These are phyloP conservation scores for Lasiosphaeria miniovina DNA, from an alignment of 495 filamentous ascomycete species.

Conservation along the genomic window DNA sequence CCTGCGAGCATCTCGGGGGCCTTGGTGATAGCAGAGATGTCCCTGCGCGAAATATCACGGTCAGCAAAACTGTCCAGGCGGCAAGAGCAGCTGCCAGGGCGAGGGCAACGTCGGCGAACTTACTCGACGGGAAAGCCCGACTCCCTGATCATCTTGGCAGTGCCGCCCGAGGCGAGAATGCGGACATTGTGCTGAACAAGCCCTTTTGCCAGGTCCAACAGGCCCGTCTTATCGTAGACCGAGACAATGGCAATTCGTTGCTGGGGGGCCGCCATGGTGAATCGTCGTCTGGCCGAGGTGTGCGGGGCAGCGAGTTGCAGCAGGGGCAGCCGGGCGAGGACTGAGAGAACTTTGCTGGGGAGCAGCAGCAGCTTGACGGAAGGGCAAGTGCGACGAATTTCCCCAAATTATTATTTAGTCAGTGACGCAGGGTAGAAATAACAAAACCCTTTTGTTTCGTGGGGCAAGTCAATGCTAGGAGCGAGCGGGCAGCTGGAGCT, in stretches of 20 bases:
- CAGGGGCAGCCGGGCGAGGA: not conserved
- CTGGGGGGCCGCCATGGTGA: slow-evolving; percentile 34
- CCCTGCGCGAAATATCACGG: slow-evolving; percentile 48
- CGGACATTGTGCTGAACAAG: slow-evolving; percentile 86
- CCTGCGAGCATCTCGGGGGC: slow-evolving; percentile 98
- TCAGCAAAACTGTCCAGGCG: not conserved
- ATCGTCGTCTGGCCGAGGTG: slow-evolving; percentile 10
- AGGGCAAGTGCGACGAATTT: not conserved
- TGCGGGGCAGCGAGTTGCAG: not conserved
- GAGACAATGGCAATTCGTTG: slow-evolving; percentile 80
- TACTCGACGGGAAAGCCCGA: slow-evolving; percentile 86
- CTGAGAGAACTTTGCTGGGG: not conserved
- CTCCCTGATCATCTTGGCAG: slow-evolving; percentile 90
- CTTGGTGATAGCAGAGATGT: slow-evolving; percentile 95
- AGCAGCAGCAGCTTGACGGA: not conserved
- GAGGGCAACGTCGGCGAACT: slow-evolving; percentile 42
- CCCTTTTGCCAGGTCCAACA: slow-evolving; percentile 93
- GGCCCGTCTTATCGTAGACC: slow-evolving; percentile 97
- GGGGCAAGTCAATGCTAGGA: too few species aligned
- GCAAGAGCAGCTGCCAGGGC: not conserved
- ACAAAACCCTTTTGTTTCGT: too few species aligned
- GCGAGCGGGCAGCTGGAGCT: too few species aligned
- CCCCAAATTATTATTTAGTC: too few species aligned
- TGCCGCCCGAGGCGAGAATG: slow-evolving; percentile 90
- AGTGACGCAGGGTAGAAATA: too few species aligned